phyloP scores from a whole-genome alignment of 352 stramenopile species.

The Vaucheria bursata region DNA sequence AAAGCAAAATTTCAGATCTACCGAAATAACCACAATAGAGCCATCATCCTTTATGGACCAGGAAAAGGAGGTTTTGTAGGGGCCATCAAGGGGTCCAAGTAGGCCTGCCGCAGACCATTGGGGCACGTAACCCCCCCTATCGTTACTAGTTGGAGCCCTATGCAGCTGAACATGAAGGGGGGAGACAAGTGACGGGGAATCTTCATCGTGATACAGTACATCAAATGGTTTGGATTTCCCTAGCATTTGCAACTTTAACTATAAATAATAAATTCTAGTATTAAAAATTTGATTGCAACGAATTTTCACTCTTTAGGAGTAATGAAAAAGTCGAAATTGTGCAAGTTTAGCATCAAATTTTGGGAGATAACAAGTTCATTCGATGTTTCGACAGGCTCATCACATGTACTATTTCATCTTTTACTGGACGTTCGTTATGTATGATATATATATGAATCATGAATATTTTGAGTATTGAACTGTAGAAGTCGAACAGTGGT shows the following conservation, averaged over 20 bases:
- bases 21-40: slow-evolving; percentile 22
- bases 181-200: neutral
- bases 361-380: no score
- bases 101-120: slow-evolving; percentile 35
- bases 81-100: slow-evolving; percentile 19
- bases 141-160: slow-evolving; percentile 50
- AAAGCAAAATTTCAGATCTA: no score
- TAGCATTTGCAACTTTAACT: neutral
- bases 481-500: no score
- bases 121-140: slow-evolving; percentile 45
- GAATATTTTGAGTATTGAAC: no score
- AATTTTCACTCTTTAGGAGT: neutral
- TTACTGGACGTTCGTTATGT: no score
- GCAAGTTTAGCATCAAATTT: neutral
- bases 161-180: slow-evolving; percentile 42
- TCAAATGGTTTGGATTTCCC: neutral
- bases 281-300: neutral
- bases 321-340: neutral
- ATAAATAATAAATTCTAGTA: neutral
- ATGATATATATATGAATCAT: no score
- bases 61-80: neutral
- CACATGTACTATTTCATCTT: no score
- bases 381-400: no score
- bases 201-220: neutral
- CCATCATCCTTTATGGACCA: slow-evolving; percentile 15